These are phyloP conservation scores for Coniella lustricola DNA, from an alignment of 2,329 filamentous ascomycete genomes.

Conservation along the genomic window DNA sequence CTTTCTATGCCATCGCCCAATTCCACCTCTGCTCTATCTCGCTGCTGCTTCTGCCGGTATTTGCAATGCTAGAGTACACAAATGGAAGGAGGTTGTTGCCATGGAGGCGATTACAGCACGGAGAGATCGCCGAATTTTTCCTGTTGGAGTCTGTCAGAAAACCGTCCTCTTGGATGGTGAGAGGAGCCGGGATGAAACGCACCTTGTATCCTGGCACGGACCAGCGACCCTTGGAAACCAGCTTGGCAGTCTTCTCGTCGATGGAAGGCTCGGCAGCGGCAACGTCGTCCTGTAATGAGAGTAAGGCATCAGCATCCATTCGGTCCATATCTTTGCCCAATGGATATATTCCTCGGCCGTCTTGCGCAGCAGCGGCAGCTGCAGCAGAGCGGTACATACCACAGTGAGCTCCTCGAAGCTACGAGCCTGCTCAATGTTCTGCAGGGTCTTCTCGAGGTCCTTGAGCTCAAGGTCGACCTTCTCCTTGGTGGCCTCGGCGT, in stretches of 20 bases:
- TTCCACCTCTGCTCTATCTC: conserved; percentile 11
- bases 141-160: conserved; percentile 52
- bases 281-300: conserved; percentile 71
- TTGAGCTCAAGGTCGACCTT: conserved; percentile 92
- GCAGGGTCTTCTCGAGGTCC: conserved; percentile 88
- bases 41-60: conserved; percentile 39
- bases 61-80: conserved; percentile 67
- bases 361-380: background rate
- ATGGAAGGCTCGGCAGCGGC: conserved; percentile 91
- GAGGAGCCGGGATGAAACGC: conserved; percentile 28
- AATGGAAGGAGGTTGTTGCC: conserved; percentile 38
- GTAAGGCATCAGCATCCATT: conserved; percentile 23
- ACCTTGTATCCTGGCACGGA: conserved; percentile 98
- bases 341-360: background rate
- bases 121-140: conserved; percentile 99
- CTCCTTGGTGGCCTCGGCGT: conserved; percentile 92
- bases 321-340: conserved; percentile 1
- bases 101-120: conserved; percentile 63
- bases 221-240: conserved; percentile 98
- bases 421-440: conserved; percentile 94
- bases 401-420: conserved; percentile 97
- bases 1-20: conserved; percentile 6
- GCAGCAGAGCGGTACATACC: too few relatives aligned
- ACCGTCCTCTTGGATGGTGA: background rate
- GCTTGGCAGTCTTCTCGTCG: conserved; percentile 89